Evolutionary conservation across 2,329 filamentous ascomycete genomes (phyloP).

Genomic region (Trichoderma sp.): DNA sequence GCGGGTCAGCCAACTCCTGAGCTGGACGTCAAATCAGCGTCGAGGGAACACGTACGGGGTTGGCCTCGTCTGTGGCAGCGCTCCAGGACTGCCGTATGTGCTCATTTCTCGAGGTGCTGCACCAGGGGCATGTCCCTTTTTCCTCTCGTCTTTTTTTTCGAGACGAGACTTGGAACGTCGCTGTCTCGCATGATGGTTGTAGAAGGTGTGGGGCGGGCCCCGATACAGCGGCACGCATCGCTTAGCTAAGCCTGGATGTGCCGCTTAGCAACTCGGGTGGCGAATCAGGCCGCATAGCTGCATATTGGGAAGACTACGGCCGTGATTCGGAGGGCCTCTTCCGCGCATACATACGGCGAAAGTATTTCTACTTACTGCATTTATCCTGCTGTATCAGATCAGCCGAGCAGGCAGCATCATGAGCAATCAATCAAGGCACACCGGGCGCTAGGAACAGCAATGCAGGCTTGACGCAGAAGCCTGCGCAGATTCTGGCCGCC

Average conservation of each 20-base stretch:
- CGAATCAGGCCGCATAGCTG: slow-evolving; percentile 19
- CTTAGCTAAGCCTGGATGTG: slow-evolving; percentile 5
- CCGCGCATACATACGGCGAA: not conserved
- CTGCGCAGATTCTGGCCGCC: not conserved
- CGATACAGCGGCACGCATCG: slow-evolving; percentile 21
- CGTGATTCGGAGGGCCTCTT: not conserved
- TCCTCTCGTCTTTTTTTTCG: slow-evolving; percentile 1
- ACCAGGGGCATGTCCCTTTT: slow-evolving; percentile 21
- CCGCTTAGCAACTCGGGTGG: not conserved
- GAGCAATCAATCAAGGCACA: not conserved
- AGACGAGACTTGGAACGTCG: slow-evolving; percentile 4
- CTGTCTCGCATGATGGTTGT: slow-evolving; percentile 15
- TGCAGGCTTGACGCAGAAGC: not conserved
- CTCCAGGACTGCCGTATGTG: slow-evolving; percentile 71
- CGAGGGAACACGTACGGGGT: slow-evolving; percentile 59
- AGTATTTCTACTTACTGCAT: not conserved
- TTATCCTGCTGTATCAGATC: not conserved
- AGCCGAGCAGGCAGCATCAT: not conserved
- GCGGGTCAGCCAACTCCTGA: slow-evolving; percentile 22
- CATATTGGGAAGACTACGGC: slow-evolving; percentile 1
- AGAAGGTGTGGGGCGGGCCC: slow-evolving; percentile 20
- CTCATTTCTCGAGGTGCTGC: slow-evolving; percentile 48
- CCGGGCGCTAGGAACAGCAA: not conserved
- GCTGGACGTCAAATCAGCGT: slow-evolving; percentile 16
- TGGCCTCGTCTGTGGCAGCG: slow-evolving; percentile 65